phyloP scores from a whole-genome alignment of 176 grass and related monocot genomes.

The Triticum turgidum region DNA sequence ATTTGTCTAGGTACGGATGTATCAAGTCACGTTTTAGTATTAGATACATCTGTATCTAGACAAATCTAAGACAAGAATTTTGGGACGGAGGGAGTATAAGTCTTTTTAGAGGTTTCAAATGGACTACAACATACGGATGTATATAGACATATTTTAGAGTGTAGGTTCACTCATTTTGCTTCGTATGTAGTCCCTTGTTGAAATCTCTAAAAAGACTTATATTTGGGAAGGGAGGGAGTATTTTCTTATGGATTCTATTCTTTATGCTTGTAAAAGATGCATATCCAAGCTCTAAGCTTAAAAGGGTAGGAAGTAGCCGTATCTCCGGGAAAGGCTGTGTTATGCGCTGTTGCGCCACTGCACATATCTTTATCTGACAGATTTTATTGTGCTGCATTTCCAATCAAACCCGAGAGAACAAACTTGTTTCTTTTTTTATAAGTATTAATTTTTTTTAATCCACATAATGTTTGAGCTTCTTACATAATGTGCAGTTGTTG shows the following conservation, averaged over 20 bases:
- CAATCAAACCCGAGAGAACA: not conserved
- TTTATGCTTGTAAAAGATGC: not conserved
- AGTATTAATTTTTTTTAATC: not conserved
- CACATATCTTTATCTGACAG: not conserved
- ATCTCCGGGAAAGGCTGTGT: not conserved
- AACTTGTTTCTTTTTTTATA: not conserved
- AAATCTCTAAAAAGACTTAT: too few species aligned
- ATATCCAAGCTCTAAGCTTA: not conserved
- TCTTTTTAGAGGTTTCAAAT: too few species aligned
- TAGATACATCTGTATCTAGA: too few species aligned
- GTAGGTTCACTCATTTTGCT: too few species aligned
- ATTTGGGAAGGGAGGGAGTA: too few species aligned
- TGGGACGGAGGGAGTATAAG: too few species aligned
- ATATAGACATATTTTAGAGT: too few species aligned
- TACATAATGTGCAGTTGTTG: not conserved
- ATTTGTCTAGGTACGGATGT: too few species aligned
- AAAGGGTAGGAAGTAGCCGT: not conserved
- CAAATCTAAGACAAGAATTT: too few species aligned
- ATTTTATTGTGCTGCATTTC: not conserved
- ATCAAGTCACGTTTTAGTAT: too few species aligned
- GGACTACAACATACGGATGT: too few species aligned
- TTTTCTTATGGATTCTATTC: not conserved
- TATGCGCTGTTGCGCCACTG: not conserved
- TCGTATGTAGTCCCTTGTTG: too few species aligned
- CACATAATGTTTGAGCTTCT: not conserved